Base-by-base conservation (phyloP, 306 rosid genomes). In the Pyrus bretschneideri region DNA sequence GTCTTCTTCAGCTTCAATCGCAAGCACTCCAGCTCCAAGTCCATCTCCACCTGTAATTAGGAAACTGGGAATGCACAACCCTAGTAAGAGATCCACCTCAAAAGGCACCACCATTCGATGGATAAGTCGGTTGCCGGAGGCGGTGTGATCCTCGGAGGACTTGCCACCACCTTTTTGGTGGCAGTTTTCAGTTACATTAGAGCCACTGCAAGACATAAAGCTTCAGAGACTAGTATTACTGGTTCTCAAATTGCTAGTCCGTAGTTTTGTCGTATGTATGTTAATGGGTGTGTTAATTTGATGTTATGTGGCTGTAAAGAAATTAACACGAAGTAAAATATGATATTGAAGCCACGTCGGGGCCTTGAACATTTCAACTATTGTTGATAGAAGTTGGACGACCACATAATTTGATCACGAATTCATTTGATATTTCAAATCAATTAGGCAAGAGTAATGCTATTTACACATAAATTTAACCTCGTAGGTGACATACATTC, bases 61-160 rank as follows among this genome's bases (percentile, higher is more conserved):
- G 44, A 93, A 93, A 67, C 75, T 87, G 60, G 96, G 97, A 25
- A 88, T 80, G 68, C 87, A 85, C 86, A 79, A 80, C 33, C 46
- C 40, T n/a, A 57, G 75, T 29, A 59, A 35, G 71, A 73, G 60
- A 68, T 77, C 19, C 78, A 80, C 27, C 72, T 77, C 70, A 60
- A 55, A 4, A 82, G 81, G 18, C 88, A 81, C 18, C 90, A 77
- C 19, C 87, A 80, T 19, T 72, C 88, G 6, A 55, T 70, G n/a
- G 97, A 93, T 55, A 91, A 76, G 87, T 91, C 98, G 12, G 69
- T 90, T 1, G 93, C 86, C 4, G 96, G 96, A 1, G 98, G 91
- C 2, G 94, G 93, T 11, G 90, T 93, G 75, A 91, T 93, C 51
- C 91, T 93, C 42, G 98, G 96, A 68, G 97, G 98, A 70, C 90